Evolutionary conservation across 495 filamentous ascomycete genomes (phyloP), one percentile per base, ranked within the genome.

Genomic region (Jackrogersella multiformis): DNA sequence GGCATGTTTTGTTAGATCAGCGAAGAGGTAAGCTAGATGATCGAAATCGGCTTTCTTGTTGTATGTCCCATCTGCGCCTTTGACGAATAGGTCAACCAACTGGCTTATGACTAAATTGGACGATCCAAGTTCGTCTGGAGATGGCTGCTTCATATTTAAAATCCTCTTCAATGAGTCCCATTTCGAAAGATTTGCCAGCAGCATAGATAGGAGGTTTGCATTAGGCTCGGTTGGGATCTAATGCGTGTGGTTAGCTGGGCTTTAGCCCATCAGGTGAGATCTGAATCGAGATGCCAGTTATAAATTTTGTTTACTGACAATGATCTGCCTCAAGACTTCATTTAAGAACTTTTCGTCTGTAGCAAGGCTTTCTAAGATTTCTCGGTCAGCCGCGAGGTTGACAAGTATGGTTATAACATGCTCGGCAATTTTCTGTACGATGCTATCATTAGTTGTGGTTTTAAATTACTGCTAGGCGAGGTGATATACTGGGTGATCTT

Each of bases 61-160:
- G 72, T 94, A 91, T 2, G 80, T 78, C 0, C 89, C 90, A 57
- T 91, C 88, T 2, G 90, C 87, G 10, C 94, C 94, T 78, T 92
- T 93, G 57, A 98, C 96, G 73, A 98, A 99, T 71, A 94, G 89
- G 74, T 97, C 95, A 70, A 98, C 89, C 16, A 98, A 79, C 73
- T 98, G 96, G 74, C 97, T 92, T 51, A 97, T 86, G 10, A 90
- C 90, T 39, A 87, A 80, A 28, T 88, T 82, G 3, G 90, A 89
- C 2, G 93, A 93, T 18, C 89, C 80, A 21, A 85, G 82, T 13
- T 83, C 82, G 20, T 78, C 76, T 5, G 90, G 88, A 8, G 86
- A 75, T 8, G 78, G 67, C 48, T 91, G 87, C 66, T 89, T 89
- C 23, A 90, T 78, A 1, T 80, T 79, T 12, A 91, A 72, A 21